These are phyloP conservation scores for Mortierella polycephala DNA, from an alignment of 371 early-diverging fungal species.

Conservation along the genomic window DNA sequence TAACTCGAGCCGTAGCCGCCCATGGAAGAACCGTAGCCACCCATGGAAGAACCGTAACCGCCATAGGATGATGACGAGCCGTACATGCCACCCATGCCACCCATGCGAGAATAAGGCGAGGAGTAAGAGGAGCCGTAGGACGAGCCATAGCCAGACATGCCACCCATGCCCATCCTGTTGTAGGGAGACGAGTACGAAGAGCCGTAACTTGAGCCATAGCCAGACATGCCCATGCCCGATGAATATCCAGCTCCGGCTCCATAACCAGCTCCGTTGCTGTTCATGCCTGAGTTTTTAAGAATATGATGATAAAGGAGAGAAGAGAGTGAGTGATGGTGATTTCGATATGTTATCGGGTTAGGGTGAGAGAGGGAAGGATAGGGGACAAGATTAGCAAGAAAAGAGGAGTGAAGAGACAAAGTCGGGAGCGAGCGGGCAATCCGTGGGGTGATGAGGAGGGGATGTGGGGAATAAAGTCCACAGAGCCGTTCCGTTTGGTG, in stretches of 20 bases:
- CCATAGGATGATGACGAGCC: conserved; percentile 62
- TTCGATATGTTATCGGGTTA: background rate
- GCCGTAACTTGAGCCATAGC: conserved; percentile 53
- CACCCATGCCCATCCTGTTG: conserved; percentile 32
- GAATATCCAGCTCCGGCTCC: conserved; percentile 31
- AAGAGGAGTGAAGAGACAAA: background rate
- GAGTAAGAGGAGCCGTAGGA: conserved; percentile 57
- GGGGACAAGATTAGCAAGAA: background rate
- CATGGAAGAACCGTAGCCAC: conserved; percentile 53
- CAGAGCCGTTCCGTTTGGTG: background rate
- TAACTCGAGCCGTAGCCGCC: conserved; percentile 56
- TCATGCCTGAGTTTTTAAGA: conserved; percentile 29
- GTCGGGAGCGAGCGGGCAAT: background rate
- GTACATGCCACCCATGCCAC: conserved; percentile 57
- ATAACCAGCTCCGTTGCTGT: conserved; percentile 50
- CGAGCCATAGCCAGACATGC: conserved; percentile 52
- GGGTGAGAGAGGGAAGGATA: background rate
- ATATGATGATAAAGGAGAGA: background rate
- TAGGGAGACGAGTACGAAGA: conserved; percentile 54
- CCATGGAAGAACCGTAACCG: conserved; percentile 53
- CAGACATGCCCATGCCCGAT: conserved; percentile 37
- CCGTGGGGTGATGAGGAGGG: background rate
- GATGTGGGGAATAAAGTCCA: conserved; percentile 3
- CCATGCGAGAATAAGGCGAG: conserved; percentile 59
- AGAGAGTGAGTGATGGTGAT: background rate